Conservation (phyloP, 2,329 filamentous ascomycete genomes). For the Aspergillus novoparasiticus region DNA sequence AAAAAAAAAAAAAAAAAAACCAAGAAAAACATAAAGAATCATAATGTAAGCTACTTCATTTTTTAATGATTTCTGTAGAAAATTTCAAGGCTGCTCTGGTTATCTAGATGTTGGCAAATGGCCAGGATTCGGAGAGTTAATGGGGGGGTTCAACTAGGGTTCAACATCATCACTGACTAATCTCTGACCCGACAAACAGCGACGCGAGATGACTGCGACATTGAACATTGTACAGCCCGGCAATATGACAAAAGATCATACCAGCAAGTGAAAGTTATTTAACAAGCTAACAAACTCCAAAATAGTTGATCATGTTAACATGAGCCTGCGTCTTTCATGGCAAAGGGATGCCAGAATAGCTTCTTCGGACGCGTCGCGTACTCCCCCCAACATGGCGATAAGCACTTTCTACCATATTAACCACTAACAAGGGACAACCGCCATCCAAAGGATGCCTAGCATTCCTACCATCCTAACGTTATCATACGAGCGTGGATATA, state of each 20-base stretch:
- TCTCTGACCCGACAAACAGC: background rate
- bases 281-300: background rate
- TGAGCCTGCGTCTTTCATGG: background rate
- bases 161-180: background rate
- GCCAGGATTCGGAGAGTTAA: background rate
- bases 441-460: background rate
- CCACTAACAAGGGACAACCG: background rate
- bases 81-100: background rate
- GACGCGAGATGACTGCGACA: background rate
- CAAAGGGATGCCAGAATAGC: background rate
- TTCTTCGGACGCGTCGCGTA: background rate
- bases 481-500: background rate
- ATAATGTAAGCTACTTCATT: background rate
- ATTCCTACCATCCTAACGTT: background rate
- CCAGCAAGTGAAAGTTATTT: background rate
- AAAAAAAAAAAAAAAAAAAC: too few species aligned
- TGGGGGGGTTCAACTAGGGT: background rate
- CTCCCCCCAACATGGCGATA: background rate
- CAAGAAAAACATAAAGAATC: background rate
- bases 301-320: background rate
- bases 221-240: background rate
- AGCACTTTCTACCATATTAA: background rate
- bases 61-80: background rate
- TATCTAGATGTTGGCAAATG: background rate
- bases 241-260: background rate